A percentile compares a stretch with the other conserved stretches of the same genome.
Conservation (phyloP, 2,329 filamentous ascomycete genomes). For the Alternaria triticina region DNA sequence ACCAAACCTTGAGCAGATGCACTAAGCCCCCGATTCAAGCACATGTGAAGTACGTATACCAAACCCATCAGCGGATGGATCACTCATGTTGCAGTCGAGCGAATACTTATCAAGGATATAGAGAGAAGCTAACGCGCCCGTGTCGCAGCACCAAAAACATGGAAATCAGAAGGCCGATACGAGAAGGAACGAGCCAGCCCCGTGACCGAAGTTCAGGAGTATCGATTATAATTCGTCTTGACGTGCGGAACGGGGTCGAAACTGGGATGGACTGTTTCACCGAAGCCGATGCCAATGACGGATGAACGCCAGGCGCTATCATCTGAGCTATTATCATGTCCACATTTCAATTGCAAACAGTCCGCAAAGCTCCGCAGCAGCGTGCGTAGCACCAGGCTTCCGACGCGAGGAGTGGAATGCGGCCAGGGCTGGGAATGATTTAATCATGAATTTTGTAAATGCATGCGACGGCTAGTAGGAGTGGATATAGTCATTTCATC, state of each 20-base stretch:
- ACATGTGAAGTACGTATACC: background rate
- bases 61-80: background rate
- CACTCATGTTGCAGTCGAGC: background rate
- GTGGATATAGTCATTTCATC: rapidly evolving
- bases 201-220: background rate
- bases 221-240: background rate
- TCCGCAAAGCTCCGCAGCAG: background rate
- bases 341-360: background rate
- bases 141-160: background rate
- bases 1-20: background rate
- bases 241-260: background rate
- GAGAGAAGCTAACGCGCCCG: background rate
- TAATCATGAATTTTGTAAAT: background rate
- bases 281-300: no score
- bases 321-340: background rate
- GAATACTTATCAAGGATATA: background rate
- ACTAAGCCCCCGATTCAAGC: background rate
- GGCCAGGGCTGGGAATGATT: no score
- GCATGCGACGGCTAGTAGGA: background rate
- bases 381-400: background rate
- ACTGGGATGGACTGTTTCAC: no score
- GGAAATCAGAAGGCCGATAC: rapidly evolving
- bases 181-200: background rate
- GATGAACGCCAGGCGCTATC: no score
- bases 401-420: background rate